Percentiles rank a stretch among this genome's conserved stretches.
phyloP scores from a whole-genome alignment of 768 basidiomycete species.

The Panellus pusillus region DNA sequence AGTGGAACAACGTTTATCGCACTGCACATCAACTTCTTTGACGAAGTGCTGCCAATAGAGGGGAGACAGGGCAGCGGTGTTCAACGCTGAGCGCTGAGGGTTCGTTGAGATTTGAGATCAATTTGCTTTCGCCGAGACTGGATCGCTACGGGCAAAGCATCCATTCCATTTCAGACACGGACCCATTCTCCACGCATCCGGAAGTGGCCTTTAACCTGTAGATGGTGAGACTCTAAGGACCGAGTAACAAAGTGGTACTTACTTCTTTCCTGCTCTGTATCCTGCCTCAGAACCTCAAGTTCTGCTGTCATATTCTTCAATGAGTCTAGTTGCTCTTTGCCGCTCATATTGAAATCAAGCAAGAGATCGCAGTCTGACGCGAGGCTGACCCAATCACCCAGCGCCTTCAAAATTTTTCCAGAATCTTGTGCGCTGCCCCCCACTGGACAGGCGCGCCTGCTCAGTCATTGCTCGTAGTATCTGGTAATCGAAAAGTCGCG shows the following conservation, averaged over 20 bases:
- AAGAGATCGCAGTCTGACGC: background rate
- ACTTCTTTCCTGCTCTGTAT: background rate
- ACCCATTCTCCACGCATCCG: background rate
- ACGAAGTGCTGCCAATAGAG: background rate
- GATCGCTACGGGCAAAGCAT: background rate
- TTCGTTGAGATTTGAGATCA: background rate
- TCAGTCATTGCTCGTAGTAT: too few species aligned
- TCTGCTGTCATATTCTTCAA: background rate
- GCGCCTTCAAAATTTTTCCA: background rate
- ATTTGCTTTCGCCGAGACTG: background rate
- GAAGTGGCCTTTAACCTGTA: background rate
- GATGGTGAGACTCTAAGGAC: background rate
- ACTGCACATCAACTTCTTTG: background rate
- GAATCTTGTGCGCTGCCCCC: too few species aligned
- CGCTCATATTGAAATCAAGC: background rate
- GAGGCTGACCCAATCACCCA: conserved; percentile 4
- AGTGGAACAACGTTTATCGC: background rate
- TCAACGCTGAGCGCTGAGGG: background rate
- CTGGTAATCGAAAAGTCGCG: too few species aligned
- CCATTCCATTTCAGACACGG: background rate
- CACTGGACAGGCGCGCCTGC: too few species aligned
- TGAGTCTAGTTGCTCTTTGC: background rate
- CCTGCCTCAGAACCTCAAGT: background rate
- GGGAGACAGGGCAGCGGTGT: conserved; percentile 7
- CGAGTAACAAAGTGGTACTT: background rate